Base-by-base conservation (phyloP, 2,329 filamentous ascomycete genomes). In the Apiospora phragmitis region DNA sequence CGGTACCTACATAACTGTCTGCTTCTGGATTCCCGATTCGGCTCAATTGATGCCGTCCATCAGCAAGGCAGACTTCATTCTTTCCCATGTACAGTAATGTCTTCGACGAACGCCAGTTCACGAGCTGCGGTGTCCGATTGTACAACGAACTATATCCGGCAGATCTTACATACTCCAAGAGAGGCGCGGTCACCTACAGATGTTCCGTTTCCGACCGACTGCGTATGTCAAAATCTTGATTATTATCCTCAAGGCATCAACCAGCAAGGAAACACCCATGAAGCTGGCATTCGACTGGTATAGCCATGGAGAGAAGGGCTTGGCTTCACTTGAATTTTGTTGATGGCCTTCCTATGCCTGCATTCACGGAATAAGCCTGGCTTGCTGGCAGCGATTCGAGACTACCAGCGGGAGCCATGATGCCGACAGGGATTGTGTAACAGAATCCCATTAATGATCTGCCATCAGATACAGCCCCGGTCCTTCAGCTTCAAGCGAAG, bases 341-440 rank as follows among this genome's bases (percentile, higher is more conserved):
- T 62, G 8, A n/a, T 4, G 21, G 18, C 18, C 21, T 62, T 32
- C 18, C 55, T 11, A 38, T 38, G 18, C 29, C 49, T 55, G 49
- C 26, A 21, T n/a, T 18, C 16, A 35, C 9, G 51, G 51, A 59
- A 59, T 8, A 35, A 59, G 51, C 55, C 21, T 38, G 16, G 18
- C 7, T 35, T 32, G 51, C 3, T 11, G 21, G 55, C 11, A 38
- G 32, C 55, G 21, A 21, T 38, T 62, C 32, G 18, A 38, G 29
- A 59, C 29, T 35, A 29, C 8, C 16, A 32, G 29, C 18, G 29
- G 9, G 18, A 62, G 55, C 32, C 32, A 62, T 62, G 32, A 35
- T n/a, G 55, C 21, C 18, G 55, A n/a, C 55, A 62, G 32, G 55
- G 55, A 38, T 62, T 62, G 55, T 62, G 55, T 62, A 62, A 62